phyloP scores from a whole-genome alignment of 345 rosid species.

The Melastoma malabathricum region DNA sequence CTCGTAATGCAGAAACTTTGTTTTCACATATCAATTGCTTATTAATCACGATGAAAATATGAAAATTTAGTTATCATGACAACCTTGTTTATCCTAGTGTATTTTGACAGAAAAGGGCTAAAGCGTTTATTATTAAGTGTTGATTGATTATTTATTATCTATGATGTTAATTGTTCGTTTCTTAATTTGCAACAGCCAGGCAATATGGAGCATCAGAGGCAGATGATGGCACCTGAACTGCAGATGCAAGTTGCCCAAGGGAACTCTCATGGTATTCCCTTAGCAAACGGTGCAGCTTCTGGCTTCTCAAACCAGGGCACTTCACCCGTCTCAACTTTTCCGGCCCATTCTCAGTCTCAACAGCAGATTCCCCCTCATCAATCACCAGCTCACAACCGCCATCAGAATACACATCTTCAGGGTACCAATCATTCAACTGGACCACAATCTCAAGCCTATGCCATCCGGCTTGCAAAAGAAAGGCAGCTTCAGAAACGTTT shows the following conservation, averaged over 20 bases:
- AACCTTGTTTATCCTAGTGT: too few species aligned
- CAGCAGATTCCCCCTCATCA: constrained; percentile 55
- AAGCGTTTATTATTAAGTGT: not conserved
- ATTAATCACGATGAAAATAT: too few species aligned
- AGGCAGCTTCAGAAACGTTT: constrained; percentile 66
- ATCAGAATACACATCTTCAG: constrained; percentile 47
- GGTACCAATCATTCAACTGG: constrained; percentile 52
- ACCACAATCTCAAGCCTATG: constrained; percentile 56
- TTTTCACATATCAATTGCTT: too few species aligned
- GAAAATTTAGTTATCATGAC: too few species aligned
- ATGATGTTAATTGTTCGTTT: not conserved
- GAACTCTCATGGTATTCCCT: constrained; percentile 44
- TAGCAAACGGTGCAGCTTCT: constrained; percentile 53
- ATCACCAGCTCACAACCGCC: constrained; percentile 42
- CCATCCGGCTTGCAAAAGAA: constrained; percentile 44
- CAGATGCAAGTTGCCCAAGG: constrained; percentile 71
- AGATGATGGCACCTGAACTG: constrained; percentile 44
- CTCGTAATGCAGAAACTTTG: too few species aligned
- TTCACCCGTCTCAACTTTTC: constrained; percentile 45
- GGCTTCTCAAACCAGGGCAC: constrained; percentile 58
- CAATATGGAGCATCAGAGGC: constrained; percentile 43
- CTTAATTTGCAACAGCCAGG: constrained; percentile 25
- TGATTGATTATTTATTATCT: not conserved
- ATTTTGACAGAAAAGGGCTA: too few species aligned
- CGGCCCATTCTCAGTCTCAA: constrained; percentile 52